These are phyloP conservation scores for Byssothecium circinans DNA, from an alignment of 2,329 filamentous ascomycete genomes.

Conservation along the genomic window DNA sequence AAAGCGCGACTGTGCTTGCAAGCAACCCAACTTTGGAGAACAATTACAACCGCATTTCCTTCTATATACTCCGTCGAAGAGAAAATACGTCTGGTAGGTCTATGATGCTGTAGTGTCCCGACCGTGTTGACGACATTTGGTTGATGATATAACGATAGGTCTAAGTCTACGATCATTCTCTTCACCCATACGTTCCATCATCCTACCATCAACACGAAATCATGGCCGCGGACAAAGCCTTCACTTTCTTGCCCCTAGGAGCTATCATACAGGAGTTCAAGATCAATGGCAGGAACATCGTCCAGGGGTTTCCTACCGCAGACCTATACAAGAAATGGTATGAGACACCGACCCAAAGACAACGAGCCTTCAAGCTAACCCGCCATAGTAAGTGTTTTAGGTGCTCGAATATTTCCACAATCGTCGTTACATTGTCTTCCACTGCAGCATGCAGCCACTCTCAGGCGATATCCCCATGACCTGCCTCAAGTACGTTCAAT, in stretches of 20 bases:
- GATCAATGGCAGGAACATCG: constrained; percentile 80
- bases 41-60: too few species aligned
- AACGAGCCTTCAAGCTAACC: neutral
- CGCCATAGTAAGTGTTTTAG: neutral
- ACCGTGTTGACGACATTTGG: neutral
- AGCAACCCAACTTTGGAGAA: neutral
- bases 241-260: constrained; percentile 70
- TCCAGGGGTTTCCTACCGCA: constrained; percentile 78
- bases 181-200: too few species aligned
- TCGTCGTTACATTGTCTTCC: too few species aligned
- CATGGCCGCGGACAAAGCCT: constrained; percentile 39
- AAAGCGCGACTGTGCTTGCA: neutral
- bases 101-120: too few species aligned
- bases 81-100: too few species aligned
- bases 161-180: neutral
- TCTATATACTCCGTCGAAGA: too few species aligned
- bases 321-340: constrained; percentile 66
- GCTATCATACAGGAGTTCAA: constrained; percentile 81
- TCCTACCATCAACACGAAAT: neutral
- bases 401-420: too few species aligned
- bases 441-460: too few species aligned
- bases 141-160: neutral
- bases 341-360: neutral
- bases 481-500: too few species aligned
- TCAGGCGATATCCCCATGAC: too few species aligned